Evolutionary conservation across 2,329 filamentous ascomycete species (phyloP).

Genomic region (Bipolaris bicolor): DNA sequence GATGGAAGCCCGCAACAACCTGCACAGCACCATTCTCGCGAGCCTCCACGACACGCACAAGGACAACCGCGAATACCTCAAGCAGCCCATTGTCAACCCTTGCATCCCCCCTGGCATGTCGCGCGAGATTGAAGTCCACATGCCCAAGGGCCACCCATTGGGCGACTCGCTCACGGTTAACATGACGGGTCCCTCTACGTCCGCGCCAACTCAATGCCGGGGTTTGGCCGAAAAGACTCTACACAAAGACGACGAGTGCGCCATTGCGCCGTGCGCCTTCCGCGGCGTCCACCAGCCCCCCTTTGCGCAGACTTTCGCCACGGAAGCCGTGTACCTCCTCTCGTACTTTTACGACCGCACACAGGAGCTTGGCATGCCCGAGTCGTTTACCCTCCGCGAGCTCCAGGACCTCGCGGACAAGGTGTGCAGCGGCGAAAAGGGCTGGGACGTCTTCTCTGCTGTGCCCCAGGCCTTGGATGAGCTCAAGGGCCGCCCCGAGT

Average conservation of each 20-base stretch:
- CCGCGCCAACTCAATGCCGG: conserved; percentile 85
- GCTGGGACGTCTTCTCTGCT: conserved; percentile 81
- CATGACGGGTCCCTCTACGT: conserved; percentile 81
- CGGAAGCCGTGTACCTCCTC: conserved; percentile 93
- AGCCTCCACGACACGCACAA: conserved; percentile 70
- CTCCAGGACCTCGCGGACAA: conserved; percentile 82
- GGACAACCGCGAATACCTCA: conserved; percentile 66
- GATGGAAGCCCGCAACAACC: conserved; percentile 89
- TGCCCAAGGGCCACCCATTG: conserved; percentile 70
- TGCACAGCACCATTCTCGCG: conserved; percentile 78
- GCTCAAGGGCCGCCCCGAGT: conserved; percentile 81
- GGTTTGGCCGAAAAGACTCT: conserved; percentile 88
- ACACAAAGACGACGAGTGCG: conserved; percentile 82
- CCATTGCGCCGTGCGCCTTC: conserved; percentile 92
- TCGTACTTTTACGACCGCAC: conserved; percentile 98
- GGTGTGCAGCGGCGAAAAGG: conserved; percentile 78
- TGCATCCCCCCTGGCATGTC: conserved; percentile 84
- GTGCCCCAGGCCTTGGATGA: conserved; percentile 81
- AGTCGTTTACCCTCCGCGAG: conserved; percentile 90
- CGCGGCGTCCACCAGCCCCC: conserved; percentile 95
- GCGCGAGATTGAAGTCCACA: conserved; percentile 73
- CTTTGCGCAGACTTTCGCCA: conserved; percentile 87
- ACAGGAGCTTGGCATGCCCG: conserved; percentile 94
- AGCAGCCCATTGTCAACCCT: conserved; percentile 76
- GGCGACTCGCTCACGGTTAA: conserved; percentile 72